Percentiles rank a stretch among this genome's conserved stretches.
Evolutionary conservation across 495 filamentous ascomycete genomes (phyloP).

Genomic region (Annulohypoxylon nitens): DNA sequence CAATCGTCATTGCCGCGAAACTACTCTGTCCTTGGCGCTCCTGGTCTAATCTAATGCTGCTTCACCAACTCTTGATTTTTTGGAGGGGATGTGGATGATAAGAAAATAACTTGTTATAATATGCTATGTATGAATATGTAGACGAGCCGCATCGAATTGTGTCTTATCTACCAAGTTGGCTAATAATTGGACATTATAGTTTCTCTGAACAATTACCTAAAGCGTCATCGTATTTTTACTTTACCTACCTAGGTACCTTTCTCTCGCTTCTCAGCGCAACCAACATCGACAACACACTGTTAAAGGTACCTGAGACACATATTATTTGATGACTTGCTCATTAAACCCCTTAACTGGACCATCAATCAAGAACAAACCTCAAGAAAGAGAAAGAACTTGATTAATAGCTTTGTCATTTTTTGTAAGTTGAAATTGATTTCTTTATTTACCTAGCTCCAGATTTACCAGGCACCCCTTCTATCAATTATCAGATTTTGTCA

Average conservation of each 20-base stretch:
- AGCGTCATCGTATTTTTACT: background rate
- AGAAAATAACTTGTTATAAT: background rate
- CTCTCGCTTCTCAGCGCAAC: slow-evolving; percentile 14
- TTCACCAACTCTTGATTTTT: slow-evolving; percentile 1
- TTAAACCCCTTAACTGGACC: background rate
- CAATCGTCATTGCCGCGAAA: slow-evolving; percentile 27
- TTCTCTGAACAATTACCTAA: background rate
- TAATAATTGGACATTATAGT: background rate
- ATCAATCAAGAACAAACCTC: background rate
- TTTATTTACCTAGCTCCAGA: background rate
- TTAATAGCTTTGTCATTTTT: slow-evolving; percentile 3
- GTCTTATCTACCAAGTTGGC: background rate
- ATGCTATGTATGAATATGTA: background rate
- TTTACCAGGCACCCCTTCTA: slow-evolving; percentile 1
- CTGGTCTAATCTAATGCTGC: slow-evolving; percentile 9
- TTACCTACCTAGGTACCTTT: no score
- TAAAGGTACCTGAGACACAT: slow-evolving; percentile 21
- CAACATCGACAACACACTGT: background rate
- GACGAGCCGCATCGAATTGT: background rate
- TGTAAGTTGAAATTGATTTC: slow-evolving; percentile 31
- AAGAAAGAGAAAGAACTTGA: slow-evolving; percentile 17
- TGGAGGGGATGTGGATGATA: background rate
- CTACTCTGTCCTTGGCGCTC: slow-evolving; percentile 6
- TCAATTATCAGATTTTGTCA: slow-evolving; percentile 29
- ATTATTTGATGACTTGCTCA: slow-evolving; percentile 9